phyloP scores from a whole-genome alignment of 2,329 filamentous ascomycete genomes.

The Aspergillus unguis region DNA sequence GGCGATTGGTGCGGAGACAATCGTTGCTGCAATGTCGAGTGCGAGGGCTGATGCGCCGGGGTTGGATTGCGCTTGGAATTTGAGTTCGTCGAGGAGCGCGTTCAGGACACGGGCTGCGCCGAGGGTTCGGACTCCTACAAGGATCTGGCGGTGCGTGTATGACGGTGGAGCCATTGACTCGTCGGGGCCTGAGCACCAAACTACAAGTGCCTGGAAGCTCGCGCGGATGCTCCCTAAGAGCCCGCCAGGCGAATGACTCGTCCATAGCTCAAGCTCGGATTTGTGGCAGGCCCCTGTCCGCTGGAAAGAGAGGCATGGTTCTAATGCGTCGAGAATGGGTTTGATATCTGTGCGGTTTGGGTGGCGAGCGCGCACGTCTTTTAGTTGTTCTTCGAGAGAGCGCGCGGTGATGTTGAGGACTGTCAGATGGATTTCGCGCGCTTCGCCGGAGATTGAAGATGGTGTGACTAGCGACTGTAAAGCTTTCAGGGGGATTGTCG shows the following conservation, averaged over 20 bases:
- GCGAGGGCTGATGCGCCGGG: slow-evolving; percentile 40
- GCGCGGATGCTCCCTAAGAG: slow-evolving; percentile 48
- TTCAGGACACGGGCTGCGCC: slow-evolving; percentile 39
- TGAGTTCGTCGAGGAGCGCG: slow-evolving; percentile 41
- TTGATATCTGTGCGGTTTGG: slow-evolving; percentile 52
- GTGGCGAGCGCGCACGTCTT: slow-evolving; percentile 49
- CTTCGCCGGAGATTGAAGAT: slow-evolving; percentile 57
- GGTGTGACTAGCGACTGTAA: slow-evolving; percentile 57
- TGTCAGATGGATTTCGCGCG: slow-evolving; percentile 58
- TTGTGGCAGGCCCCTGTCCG: slow-evolving; percentile 46
- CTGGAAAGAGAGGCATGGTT: slow-evolving; percentile 50
- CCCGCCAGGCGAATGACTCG: slow-evolving; percentile 44
- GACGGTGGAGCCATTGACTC: slow-evolving; percentile 52
- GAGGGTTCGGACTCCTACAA: slow-evolving; percentile 41
- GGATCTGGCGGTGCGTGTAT: slow-evolving; percentile 56
- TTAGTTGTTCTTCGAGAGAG: slow-evolving; percentile 51
- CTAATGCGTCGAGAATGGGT: slow-evolving; percentile 51
- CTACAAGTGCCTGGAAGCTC: slow-evolving; percentile 51
- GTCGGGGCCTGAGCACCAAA: slow-evolving; percentile 52
- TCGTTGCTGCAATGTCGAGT: slow-evolving; percentile 43
- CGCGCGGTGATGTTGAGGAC: slow-evolving; percentile 57
- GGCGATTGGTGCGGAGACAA: slow-evolving; percentile 41
- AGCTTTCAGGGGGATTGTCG: slow-evolving; percentile 53
- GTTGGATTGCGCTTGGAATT: slow-evolving; percentile 35
- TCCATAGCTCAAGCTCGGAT: slow-evolving; percentile 54